phyloP scores from a whole-genome alignment of 73 alveolate genomes.

The Halteria grandinella region DNA sequence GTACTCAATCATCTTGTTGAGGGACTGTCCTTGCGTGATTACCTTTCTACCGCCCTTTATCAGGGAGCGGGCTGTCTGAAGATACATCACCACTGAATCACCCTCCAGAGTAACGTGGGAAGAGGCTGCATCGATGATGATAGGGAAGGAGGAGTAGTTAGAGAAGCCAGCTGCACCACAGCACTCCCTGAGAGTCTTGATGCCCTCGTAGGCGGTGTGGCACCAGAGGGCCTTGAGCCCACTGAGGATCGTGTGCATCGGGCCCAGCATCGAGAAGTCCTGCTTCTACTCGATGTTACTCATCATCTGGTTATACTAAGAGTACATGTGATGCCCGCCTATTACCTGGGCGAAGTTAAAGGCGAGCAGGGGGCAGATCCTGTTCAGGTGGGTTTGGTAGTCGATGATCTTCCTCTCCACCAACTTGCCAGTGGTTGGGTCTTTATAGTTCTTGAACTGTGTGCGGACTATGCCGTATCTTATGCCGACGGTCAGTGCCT shows the following conservation, averaged over 20 bases:
- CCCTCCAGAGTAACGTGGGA: constrained; percentile 74
- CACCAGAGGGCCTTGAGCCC: constrained; percentile 77
- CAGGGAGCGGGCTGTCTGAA: constrained; percentile 61
- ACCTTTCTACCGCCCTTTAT: constrained; percentile 47
- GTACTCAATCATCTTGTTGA: constrained; percentile 15
- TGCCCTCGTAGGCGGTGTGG: constrained; percentile 65
- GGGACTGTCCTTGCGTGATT: constrained; percentile 33
- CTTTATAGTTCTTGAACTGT: constrained; percentile 68
- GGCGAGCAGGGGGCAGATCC: constrained; percentile 73
- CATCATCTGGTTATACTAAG: constrained; percentile 65
- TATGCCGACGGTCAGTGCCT: constrained; percentile 69
- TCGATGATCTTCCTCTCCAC: constrained; percentile 77
- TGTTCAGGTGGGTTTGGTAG: constrained; percentile 76
- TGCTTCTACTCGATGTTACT: constrained; percentile 60
- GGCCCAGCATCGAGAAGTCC: constrained; percentile 75
- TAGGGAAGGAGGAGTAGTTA: constrained; percentile 72
- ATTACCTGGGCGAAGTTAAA: constrained; percentile 64
- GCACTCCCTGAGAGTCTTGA: constrained; percentile 72
- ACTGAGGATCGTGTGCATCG: constrained; percentile 73
- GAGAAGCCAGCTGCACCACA: constrained; percentile 94
- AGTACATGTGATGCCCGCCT: constrained; percentile 60
- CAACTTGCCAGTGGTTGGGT: constrained; percentile 10
- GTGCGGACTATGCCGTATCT: constrained; percentile 81
- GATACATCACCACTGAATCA: constrained; percentile 62
- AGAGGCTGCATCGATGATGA: constrained; percentile 36